phyloP scores from a whole-genome alignment of 2,329 filamentous ascomycete species.

The Bipolaris gigantea region DNA sequence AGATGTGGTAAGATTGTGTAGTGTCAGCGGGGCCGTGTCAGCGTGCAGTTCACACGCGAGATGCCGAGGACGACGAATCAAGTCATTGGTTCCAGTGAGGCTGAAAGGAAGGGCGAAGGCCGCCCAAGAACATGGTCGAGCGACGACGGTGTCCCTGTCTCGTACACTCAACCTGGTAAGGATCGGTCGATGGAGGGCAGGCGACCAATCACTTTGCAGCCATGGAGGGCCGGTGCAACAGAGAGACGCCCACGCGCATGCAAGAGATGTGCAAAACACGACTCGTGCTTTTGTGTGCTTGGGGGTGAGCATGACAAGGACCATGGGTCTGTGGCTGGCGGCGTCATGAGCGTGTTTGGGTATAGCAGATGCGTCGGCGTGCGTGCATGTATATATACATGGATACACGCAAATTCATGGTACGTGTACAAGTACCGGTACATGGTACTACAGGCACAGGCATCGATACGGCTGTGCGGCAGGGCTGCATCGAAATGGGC shows the following conservation, averaged over 20 bases:
- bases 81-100: neutral
- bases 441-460: neutral
- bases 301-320: neutral
- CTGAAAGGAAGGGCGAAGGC: neutral
- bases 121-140: neutral
- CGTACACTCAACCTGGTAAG: neutral
- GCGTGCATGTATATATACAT: too few relatives aligned
- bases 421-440: too few relatives aligned
- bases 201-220: slow-evolving; percentile 1
- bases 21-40: neutral
- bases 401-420: too few relatives aligned
- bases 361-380: too few relatives aligned
- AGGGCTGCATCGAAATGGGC: neutral
- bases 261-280: neutral
- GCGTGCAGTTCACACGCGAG: neutral
- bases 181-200: slow-evolving; percentile 8
- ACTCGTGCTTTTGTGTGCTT: neutral
- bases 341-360: too few relatives aligned
- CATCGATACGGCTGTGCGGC: neutral
- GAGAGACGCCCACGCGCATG: neutral
- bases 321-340: too few relatives aligned
- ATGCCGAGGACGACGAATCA: neutral
- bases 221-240: neutral
- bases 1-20: neutral
- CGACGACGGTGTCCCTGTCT: slow-evolving; percentile 1